Percentiles rank a stretch among this genome's conserved stretches.
Conservation (phyloP, 495 filamentous ascomycete genomes). For the Hypoxylon intermedium region DNA sequence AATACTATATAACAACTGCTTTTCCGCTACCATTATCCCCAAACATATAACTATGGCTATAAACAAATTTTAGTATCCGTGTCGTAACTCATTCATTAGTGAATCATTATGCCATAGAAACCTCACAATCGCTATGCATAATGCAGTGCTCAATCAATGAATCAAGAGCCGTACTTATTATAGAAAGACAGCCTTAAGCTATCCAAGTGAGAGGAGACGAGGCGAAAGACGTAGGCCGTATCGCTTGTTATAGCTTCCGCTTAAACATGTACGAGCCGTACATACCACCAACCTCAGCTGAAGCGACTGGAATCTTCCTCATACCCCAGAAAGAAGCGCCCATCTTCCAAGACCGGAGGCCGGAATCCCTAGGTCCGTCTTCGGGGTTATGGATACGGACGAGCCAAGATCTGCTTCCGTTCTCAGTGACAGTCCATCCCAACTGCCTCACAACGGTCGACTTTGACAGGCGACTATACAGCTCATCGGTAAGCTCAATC, state of each 20-base stretch:
- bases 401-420: conserved; percentile 70
- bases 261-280: conserved; percentile 87
- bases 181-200: background rate
- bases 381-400: conserved; percentile 60
- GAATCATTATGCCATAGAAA: conserved; percentile 13
- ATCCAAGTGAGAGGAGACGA: conserved; percentile 7
- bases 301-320: conserved; percentile 81
- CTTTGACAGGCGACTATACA: conserved; percentile 67
- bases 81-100: conserved; percentile 17
- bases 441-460: conserved; percentile 50
- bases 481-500: conserved; percentile 76
- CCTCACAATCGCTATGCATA: conserved; percentile 26
- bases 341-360: conserved; percentile 81
- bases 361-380: conserved; percentile 50
- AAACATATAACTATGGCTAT: conserved; percentile 2
- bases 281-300: conserved; percentile 80
- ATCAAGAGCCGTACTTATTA: background rate
- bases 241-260: conserved; percentile 49
- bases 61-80: conserved; percentile 15
- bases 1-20: conserved; percentile 17
- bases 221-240: background rate
- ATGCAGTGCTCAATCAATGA: background rate
- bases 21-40: conserved; percentile 1
- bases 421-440: conserved; percentile 74
- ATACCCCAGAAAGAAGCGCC: conserved; percentile 89